Base-by-base conservation (phyloP, 345 rosid species). In the Triadica sebifera region DNA sequence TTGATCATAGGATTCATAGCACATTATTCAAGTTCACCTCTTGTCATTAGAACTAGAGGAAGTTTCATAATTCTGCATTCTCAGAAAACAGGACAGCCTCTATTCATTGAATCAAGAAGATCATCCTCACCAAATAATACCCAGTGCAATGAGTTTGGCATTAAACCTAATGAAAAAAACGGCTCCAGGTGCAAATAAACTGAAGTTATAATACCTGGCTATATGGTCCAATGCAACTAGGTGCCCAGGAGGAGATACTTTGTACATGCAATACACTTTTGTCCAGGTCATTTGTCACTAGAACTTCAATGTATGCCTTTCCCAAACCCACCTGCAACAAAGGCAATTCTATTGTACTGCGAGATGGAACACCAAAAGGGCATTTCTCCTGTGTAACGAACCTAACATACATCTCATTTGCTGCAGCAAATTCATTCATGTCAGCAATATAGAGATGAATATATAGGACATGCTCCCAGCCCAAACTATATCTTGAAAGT, bases 141-240 rank as follows among this genome's bases (percentile, higher is more conserved):
- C 19, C 58, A 46, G 8, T 45, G 34, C 17, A 19, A n/a, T 2
- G 12, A 34, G 7, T 5, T 29, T 71, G 20, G 52, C 43, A 43
- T 22, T 16, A 45, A 22, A 41, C 13, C n/a, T 25, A 53, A 29
- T 29, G 46, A 34, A 39, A 43, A 5, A 8, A 46, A 12, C 13
- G 22, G 43, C 6, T 22, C 24, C 20, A 2, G 24, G 29, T 67
- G 6, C n/a, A 9, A 50, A 68, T 24, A 13, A 43, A 57, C 53
- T 22, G 0, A 22, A 72, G 75, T 74, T 38, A 46, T 50, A 53
- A 59, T 80, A 91, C 99, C 97, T 95, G 99, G 80, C 99, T 93
- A 74, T 93, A 95, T 67, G 99, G 99, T 70, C 99, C 99, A 53
- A 95, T 95, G 89, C 99, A 93, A 82, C 99, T 91, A 51, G 99